Conservation (phyloP, 345 rosid genomes). For the Erucastrum elatum region DNA sequence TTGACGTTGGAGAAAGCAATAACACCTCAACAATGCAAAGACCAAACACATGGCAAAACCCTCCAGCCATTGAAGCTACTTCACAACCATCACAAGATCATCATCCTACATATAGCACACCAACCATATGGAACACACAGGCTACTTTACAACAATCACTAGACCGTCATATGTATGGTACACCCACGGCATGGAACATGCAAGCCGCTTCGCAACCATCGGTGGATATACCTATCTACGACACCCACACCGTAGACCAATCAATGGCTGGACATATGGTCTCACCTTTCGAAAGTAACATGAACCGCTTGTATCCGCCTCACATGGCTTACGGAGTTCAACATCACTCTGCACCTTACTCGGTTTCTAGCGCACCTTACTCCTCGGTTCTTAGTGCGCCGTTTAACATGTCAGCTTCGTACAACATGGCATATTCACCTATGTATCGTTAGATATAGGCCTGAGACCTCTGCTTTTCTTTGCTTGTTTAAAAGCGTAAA, state of each 20-base stretch:
- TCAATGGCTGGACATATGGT: conserved; percentile 66
- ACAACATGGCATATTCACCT: conserved; percentile 55
- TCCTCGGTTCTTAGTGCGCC: conserved; percentile 63
- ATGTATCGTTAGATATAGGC: conserved; percentile 43
- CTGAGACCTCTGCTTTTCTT: background rate
- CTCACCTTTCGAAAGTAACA: conserved; percentile 72
- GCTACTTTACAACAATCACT: background rate
- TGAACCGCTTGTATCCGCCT: conserved; percentile 55
- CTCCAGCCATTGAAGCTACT: conserved; percentile 41
- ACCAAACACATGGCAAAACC: conserved; percentile 63
- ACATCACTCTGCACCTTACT: conserved; percentile 43
- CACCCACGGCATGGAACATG: conserved; percentile 8
- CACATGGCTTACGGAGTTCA: conserved; percentile 61
- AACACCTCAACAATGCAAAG: conserved; percentile 51
- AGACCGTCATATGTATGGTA: background rate
- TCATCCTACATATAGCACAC: background rate
- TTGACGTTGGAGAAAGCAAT: conserved; percentile 50
- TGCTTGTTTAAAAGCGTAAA: background rate
- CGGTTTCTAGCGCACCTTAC: conserved; percentile 40
- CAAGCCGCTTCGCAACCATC: conserved; percentile 30
- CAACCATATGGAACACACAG: conserved; percentile 3
- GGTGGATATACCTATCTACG: conserved; percentile 45
- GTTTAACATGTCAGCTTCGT: conserved; percentile 55
- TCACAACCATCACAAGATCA: background rate
- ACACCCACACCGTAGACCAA: conserved; percentile 57